Conservation (phyloP, 805 yeast species). For the Candida methanosorbosa region DNA sequence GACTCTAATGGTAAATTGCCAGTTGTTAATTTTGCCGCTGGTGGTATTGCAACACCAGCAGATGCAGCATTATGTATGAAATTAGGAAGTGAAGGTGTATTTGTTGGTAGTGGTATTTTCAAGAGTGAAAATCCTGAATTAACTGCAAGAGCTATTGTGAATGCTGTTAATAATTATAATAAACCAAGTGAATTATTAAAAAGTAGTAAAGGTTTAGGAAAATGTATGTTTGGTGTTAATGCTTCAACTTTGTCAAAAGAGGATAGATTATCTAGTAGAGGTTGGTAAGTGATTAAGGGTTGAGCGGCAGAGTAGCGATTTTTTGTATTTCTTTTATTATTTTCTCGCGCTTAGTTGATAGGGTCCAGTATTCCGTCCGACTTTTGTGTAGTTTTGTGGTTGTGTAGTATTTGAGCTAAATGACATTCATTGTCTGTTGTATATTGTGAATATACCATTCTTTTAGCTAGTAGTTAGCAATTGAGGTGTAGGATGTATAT, state of each 20-base stretch:
- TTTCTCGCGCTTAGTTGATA: no score
- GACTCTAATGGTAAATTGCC: constrained; percentile 55
- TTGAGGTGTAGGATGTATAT: no score
- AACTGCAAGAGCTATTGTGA: constrained; percentile 71
- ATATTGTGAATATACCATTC: no score
- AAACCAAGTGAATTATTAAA: constrained; percentile 54
- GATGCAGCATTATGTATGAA: constrained; percentile 84
- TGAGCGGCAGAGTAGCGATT: no score
- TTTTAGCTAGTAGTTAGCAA: no score
- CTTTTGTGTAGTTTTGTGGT: no score
- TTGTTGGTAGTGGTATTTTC: constrained; percentile 75
- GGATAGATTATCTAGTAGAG: constrained; percentile 42
- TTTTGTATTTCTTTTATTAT: no score
- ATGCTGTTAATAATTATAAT: constrained; percentile 64
- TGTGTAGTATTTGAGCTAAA: no score
- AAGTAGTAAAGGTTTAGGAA: constrained; percentile 63
- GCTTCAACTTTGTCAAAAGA: constrained; percentile 39
- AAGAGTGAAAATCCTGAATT: constrained; percentile 64
- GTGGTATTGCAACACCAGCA: constrained; percentile 83
- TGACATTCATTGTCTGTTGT: no score
- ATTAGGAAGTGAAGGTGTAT: constrained; percentile 71
- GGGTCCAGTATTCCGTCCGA: no score
- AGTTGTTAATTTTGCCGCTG: constrained; percentile 82
- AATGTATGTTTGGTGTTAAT: constrained; percentile 67
- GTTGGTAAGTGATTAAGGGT: no score